phyloP scores from a whole-genome alignment of 75 land plant genomes.

The Gnetum montanum region DNA sequence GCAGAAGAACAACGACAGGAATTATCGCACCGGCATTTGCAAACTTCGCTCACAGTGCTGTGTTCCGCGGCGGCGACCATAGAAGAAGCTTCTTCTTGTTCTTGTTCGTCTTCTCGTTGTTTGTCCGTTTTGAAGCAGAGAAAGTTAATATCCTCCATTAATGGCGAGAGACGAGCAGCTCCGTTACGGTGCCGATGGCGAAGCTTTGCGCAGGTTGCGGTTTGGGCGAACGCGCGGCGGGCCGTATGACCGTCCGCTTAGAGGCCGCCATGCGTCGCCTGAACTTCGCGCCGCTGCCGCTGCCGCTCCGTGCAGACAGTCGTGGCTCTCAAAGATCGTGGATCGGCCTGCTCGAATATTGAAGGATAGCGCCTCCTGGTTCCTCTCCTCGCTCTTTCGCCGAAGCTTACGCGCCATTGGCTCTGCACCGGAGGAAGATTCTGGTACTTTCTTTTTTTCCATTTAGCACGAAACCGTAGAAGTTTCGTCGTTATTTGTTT shows the following conservation, averaged over 20 bases:
- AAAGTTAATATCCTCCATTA: no score
- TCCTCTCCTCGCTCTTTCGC: conserved; percentile 16
- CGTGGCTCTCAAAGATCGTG: conserved; percentile 22
- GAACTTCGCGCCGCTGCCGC: neutral
- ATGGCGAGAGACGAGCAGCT: conserved; percentile 5
- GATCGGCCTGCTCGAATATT: conserved; percentile 23
- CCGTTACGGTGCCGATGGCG: conserved; percentile 10
- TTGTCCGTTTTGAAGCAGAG: no score
- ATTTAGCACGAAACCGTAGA: no score
- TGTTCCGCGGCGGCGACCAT: neutral
- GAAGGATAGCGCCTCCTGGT: conserved; percentile 8
- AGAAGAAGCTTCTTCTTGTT: no score
- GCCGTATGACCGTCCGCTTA: conserved; percentile 23
- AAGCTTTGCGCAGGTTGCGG: conserved; percentile 22
- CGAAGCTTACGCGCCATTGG: conserved; percentile 2
- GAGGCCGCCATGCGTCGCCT: conserved; percentile 6
- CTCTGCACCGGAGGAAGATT: neutral
- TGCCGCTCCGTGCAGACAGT: neutral
- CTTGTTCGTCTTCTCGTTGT: no score
- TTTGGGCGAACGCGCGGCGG: conserved; percentile 6
- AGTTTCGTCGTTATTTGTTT: no score
- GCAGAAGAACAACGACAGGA: no score
- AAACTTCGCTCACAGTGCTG: no score
- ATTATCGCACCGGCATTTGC: no score
- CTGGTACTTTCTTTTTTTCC: neutral